A percentile compares a stretch with the other conserved stretches of the same genome.
Evolutionary conservation across 441 rosid species (phyloP).

Genomic region (Erysimum pusillum): DNA sequence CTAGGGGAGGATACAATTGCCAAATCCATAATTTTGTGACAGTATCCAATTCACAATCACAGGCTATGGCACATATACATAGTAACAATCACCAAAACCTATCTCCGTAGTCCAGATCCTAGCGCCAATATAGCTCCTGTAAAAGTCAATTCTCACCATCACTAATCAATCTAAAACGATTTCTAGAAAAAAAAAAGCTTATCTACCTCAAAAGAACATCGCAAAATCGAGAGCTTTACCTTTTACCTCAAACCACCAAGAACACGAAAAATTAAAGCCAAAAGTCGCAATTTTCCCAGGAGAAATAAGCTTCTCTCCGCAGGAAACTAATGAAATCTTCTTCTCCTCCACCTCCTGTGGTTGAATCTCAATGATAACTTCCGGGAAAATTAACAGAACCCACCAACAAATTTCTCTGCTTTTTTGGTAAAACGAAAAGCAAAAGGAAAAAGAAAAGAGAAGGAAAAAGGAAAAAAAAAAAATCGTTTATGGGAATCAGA

Average conservation of each 20-base stretch:
- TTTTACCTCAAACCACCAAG: conserved; percentile 32
- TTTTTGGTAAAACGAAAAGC: conserved; percentile 27
- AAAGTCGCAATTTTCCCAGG: conserved; percentile 2
- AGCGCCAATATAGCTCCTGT: conserved; percentile 23
- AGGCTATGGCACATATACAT: conserved; percentile 15
- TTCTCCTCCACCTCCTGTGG: neutral
- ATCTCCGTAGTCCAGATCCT: conserved; percentile 14
- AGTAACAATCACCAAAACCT: conserved; percentile 7
- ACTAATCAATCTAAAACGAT: conserved; percentile 18
- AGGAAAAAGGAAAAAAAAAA: neutral
- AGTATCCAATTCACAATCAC: conserved; percentile 50
- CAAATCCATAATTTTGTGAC: conserved; percentile 61
- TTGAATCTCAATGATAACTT: conserved; percentile 6
- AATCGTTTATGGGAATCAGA: conserved; percentile 7
- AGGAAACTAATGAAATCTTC: conserved; percentile 21
- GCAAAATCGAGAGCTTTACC: conserved; percentile 38
- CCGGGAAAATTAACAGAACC: conserved; percentile 23
- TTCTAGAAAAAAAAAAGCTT: neutral
- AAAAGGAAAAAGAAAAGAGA: neutral
- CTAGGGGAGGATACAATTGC: conserved; percentile 47
- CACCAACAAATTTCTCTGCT: conserved; percentile 31
- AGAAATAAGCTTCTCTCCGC: conserved; percentile 1
- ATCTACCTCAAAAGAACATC: neutral
- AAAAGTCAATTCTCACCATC: conserved; percentile 31
- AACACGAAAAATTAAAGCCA: neutral